A percentile compares a stretch with the other conserved stretches of the same genome.
Conservation (phyloP, 805 yeast genomes). For the Schwanniomyces sp. region DNA sequence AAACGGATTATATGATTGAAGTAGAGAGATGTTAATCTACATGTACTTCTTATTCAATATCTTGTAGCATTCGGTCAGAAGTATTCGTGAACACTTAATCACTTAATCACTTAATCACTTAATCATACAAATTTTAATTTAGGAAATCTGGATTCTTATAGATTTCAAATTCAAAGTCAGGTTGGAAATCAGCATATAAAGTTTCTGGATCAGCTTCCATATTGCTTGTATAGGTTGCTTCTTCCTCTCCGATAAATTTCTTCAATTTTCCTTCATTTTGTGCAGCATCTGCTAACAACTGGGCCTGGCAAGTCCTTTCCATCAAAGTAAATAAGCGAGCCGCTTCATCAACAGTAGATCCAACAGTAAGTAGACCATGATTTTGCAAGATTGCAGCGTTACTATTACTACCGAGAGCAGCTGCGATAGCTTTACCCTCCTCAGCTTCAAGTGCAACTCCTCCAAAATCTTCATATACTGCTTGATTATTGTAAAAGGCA, state of each 20-base stretch:
- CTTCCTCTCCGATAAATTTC: constrained; percentile 55
- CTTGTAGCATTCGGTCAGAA: too few species aligned
- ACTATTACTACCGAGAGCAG: constrained; percentile 28
- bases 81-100: too few species aligned
- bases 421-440: constrained; percentile 32
- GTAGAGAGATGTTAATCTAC: too few species aligned
- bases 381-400: constrained; percentile 29
- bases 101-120: too few species aligned
- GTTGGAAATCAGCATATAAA: constrained; percentile 71
- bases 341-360: constrained; percentile 36
- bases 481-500: constrained; percentile 61
- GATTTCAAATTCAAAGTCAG: constrained; percentile 52
- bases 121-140: background rate
- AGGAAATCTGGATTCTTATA: background rate
- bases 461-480: constrained; percentile 69
- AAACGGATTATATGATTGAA: too few species aligned
- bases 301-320: constrained; percentile 31
- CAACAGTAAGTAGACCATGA: constrained; percentile 36
- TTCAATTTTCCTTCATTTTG: constrained; percentile 37
- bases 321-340: constrained; percentile 31
- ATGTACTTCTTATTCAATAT: too few species aligned
- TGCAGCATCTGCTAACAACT: constrained; percentile 40
- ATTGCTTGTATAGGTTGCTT: constrained; percentile 64
- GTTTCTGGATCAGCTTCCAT: constrained; percentile 65
- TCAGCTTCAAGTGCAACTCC: constrained; percentile 60